A percentile compares a stretch with the other conserved stretches of the same genome.
phyloP scores from a whole-genome alignment of 768 basidiomycete genomes.

The Suillus americanus region DNA sequence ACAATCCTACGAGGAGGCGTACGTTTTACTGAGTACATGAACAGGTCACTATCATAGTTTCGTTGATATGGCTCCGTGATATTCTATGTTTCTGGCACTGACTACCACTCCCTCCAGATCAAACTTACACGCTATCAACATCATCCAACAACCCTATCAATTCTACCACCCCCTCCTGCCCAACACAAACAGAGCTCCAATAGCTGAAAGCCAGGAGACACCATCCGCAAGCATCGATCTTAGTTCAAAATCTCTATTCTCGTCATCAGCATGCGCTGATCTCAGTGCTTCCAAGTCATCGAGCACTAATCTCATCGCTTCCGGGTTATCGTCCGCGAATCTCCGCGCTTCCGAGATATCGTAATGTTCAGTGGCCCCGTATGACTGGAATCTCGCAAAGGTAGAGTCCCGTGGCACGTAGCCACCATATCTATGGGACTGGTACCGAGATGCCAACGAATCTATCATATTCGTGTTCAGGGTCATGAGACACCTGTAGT shows the following conservation, averaged over 20 bases:
- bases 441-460: slow-evolving; percentile 11
- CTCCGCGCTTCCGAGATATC: neutral
- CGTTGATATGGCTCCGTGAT: neutral
- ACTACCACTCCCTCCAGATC: neutral
- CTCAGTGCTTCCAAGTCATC: neutral
- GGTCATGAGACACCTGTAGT: neutral
- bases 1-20: neutral
- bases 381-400: slow-evolving; percentile 10
- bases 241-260: neutral
- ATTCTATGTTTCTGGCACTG: neutral
- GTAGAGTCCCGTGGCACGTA: slow-evolving; percentile 9
- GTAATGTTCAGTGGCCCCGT: slow-evolving; percentile 3
- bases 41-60: neutral
- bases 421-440: slow-evolving; percentile 9
- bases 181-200: slow-evolving; percentile 1
- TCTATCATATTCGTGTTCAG: neutral
- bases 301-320: too few species aligned
- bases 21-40: neutral
- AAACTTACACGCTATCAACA: neutral
- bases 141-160: neutral
- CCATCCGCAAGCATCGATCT: neutral
- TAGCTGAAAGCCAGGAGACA: neutral
- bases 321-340: neutral
- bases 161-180: slow-evolving; percentile 4
- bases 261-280: neutral